A percentile compares a stretch with the other conserved stretches of the same genome.
phyloP scores from a whole-genome alignment of 192 early-diverging fungal genomes.

The Spinellus fusiger region DNA sequence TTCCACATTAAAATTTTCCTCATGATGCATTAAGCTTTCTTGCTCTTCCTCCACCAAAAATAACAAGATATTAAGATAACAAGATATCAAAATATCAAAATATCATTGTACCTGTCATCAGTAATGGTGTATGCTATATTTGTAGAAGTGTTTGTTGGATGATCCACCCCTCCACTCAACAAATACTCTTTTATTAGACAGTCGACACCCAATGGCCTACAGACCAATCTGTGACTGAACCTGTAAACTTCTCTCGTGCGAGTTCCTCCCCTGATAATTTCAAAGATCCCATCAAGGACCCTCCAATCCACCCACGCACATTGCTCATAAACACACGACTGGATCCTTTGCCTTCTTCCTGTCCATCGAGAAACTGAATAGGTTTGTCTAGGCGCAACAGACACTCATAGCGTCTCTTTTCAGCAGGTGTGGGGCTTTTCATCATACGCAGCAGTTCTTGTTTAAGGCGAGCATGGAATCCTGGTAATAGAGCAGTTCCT shows the following conservation, averaged over 20 bases:
- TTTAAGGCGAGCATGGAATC: constrained; percentile 55
- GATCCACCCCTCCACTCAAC: neutral
- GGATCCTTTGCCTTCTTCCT: constrained; percentile 13
- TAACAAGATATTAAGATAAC: no score
- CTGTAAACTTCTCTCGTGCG: constrained; percentile 57
- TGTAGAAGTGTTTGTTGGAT: no score
- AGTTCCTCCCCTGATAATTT: constrained; percentile 69
- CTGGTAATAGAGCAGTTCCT: constrained; percentile 70
- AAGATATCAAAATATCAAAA: no score
- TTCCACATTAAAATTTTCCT: neutral
- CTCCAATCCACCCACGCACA: constrained; percentile 77
- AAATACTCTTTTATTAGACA: neutral
- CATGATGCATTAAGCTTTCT: no score
- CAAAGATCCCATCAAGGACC: constrained; percentile 69
- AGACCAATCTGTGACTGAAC: constrained; percentile 63
- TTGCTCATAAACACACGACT: constrained; percentile 62
- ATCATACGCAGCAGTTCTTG: constrained; percentile 55
- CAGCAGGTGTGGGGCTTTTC: constrained; percentile 25
- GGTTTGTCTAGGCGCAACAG: constrained; percentile 42
- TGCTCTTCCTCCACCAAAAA: no score
- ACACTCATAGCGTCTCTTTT: constrained; percentile 41
- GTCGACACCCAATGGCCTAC: constrained; percentile 13
- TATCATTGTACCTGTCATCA: no score
- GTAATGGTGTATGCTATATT: no score
- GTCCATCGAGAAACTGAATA: constrained; percentile 51